Evolutionary conservation across 768 basidiomycete genomes (phyloP), one percentile per base, ranked within the genome.

Genomic region (Daedalea quercina): DNA sequence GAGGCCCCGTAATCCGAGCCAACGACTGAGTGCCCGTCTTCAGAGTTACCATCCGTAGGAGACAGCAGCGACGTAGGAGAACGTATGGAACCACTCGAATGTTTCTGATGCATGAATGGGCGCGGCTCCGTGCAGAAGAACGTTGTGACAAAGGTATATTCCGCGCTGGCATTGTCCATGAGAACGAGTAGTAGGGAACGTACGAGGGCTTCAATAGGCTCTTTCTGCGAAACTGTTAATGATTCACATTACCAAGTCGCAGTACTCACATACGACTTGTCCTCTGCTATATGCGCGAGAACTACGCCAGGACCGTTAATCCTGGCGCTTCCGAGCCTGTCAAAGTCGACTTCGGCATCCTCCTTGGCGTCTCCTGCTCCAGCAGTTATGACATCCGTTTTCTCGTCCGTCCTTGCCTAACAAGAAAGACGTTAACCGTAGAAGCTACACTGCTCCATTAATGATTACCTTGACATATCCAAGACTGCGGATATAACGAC

Each of bases 111-210:
- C 48, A 56, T 46, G 22, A 37, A 11, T 20, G 33, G 51, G 31
- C n/a, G 58, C 11, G 60, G 44, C 67, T 71, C 54, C 65, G 64
- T 35, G 56, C 63, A 54, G 71, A 98, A 98, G 73, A 99, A 98
- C 0, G 82, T 72, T 9, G 82, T 80, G 47, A 96, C 69, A 62
- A 98, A 98, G 1, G 84, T 76, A 68, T 94, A 95, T 70, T 98
- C 95, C 25, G 93, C 82, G 1, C 89, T 89, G 3, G 90, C 86
- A 63, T 99, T 98, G 71, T 97, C 94, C 79, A 95, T 84, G 55
- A 98, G 80, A 49, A 96, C 94, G 48, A 98, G 73, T 45, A 93
- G 71, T 23, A 92, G 71, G 0, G 94, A 95, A 23, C 95, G 84
- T 57, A 92, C 76, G 22, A 97, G 73, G 0, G 85, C 85, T 71